Evolutionary conservation across 345 rosid species (phyloP), one percentile per base, ranked within the genome.

Genomic region (Physaria fendleri): DNA sequence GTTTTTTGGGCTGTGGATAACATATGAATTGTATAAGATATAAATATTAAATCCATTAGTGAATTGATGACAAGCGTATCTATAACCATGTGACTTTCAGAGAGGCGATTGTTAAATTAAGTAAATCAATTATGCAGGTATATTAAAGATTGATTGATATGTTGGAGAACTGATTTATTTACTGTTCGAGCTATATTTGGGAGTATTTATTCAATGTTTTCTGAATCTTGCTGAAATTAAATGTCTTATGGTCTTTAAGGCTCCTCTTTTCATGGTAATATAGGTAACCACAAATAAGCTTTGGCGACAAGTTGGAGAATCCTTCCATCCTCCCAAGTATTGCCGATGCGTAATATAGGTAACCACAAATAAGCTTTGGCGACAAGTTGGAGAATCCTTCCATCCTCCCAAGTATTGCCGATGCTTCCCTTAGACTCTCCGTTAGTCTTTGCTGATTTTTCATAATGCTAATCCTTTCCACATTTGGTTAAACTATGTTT

Each of bases 271-370:
- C 69, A 66, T 51, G 33, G 64, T 35, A 69, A 15, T 79, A 63
- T 65, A 90, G 97, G 97, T 87, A 72, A 90, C 97, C 32, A 57
- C 81, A 47, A 64, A 79, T 20, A 87, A 85, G 71, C 75, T 79
- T 49, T 87, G 97, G 97, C 81, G 93, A 71, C 88, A 82, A 74
- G 86, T 90, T 27, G 97, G 97, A 70, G 95, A 89, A 73, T 82
- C 95, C 46, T 89, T 89, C 76, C 75, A 86, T 58, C 97, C 97
- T 33, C 97, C 95, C 15, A 89, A 89, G 97, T 90, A 81, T 73
- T 87, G 66, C 41, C 37, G 43, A 61, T 44, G 15, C n/a, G n/a
- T n/a, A n/a, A n/a, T n/a, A n/a, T n/a, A 90, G 97, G 97, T 87
- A 72, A 90, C 97, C 32, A 57, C 81, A 47, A 64, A 79, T 20